These are phyloP conservation scores for Penicillium verhagenii DNA, from an alignment of 495 filamentous ascomycete species.

Conservation along the genomic window DNA sequence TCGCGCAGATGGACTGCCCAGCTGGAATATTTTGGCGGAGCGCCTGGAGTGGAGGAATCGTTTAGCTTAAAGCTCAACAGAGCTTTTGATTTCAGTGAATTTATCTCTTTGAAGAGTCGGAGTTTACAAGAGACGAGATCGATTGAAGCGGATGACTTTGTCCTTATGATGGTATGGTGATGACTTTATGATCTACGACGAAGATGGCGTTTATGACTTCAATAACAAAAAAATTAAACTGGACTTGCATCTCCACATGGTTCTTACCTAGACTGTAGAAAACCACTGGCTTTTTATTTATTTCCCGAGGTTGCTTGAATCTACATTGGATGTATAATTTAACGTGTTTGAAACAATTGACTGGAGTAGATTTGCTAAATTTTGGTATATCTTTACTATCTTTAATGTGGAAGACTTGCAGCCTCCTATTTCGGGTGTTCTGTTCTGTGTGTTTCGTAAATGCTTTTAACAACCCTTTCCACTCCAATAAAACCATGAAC, in stretches of 20 bases:
- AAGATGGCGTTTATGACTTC: slow-evolving; percentile 1
- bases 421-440: background rate
- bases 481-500: slow-evolving; percentile 8
- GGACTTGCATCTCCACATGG: too few species aligned
- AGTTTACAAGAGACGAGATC: background rate
- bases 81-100: slow-evolving; percentile 1
- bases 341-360: background rate
- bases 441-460: slow-evolving; percentile 7
- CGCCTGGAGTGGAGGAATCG: slow-evolving; percentile 33
- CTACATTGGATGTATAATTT: too few species aligned
- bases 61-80: background rate
- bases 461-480: slow-evolving; percentile 13
- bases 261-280: too few species aligned
- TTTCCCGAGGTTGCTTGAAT: too few species aligned
- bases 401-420: slow-evolving; percentile 5
- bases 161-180: background rate
- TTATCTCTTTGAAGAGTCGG: too few species aligned
- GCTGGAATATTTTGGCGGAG: slow-evolving; percentile 54
- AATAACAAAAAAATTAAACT: too few species aligned
- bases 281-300: too few species aligned
- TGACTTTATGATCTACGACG: slow-evolving; percentile 5
- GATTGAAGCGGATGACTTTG: background rate
- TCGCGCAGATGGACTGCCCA: slow-evolving; percentile 43
- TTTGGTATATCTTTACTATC: slow-evolving; percentile 17
- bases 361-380: slow-evolving; percentile 4